phyloP scores from a whole-genome alignment of 1,139 yeast genomes.

The Eremothecium sinecaudum region DNA sequence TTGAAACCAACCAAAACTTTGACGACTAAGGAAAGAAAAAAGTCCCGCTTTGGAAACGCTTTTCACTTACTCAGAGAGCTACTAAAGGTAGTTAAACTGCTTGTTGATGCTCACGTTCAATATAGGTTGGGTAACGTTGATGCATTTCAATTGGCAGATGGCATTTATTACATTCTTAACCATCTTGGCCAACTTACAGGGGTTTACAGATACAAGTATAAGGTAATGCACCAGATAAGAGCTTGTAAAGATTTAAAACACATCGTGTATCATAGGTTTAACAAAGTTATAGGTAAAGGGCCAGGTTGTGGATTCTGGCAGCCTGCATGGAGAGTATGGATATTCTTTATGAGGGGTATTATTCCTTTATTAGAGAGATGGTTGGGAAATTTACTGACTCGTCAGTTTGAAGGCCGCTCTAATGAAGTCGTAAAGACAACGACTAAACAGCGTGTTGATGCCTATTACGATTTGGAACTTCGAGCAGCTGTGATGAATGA shows the following conservation, averaged over 20 bases:
- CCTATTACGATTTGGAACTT: conserved; percentile 86
- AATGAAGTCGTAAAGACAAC: conserved; percentile 90
- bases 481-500: conserved; percentile 95
- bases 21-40: conserved; percentile 92
- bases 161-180: conserved; percentile 76
- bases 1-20: conserved; percentile 92
- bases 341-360: conserved; percentile 84
- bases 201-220: conserved; percentile 89
- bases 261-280: conserved; percentile 75
- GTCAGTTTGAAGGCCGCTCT: conserved; percentile 95
- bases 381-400: conserved; percentile 81
- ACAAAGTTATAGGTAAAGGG: conserved; percentile 79
- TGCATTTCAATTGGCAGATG: conserved; percentile 92
- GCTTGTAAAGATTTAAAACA: conserved; percentile 95
- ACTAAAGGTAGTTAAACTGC: conserved; percentile 63
- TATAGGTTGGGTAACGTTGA: conserved; percentile 84
- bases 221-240: conserved; percentile 96
- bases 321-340: conserved; percentile 98
- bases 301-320: conserved; percentile 99
- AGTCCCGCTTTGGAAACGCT: conserved; percentile 93
- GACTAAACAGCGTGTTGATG: conserved; percentile 91
- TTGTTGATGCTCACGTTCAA: conserved; percentile 92
- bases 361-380: conserved; percentile 89
- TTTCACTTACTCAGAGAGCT: conserved; percentile 90
- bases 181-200: conserved; percentile 96